Base-by-base conservation (phyloP, 1,139 yeast species). In the Pichia sp. region DNA sequence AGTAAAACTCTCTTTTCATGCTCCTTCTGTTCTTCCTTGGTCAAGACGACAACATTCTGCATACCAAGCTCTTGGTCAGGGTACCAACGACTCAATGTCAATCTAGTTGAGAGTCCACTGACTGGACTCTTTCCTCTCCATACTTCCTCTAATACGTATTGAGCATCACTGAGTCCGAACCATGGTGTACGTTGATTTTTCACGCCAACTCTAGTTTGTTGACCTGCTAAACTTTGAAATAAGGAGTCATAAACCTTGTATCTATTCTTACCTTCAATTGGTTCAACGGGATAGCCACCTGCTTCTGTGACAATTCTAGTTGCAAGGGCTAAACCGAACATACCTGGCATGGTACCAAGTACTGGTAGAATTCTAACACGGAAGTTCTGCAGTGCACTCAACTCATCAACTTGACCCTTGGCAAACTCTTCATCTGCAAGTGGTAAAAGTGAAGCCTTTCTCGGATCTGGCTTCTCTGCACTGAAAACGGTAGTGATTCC, bases 381-480 rank as follows among this genome's bases (percentile, higher is more conserved):
- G 65, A 91, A 91, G 62, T 87, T 88, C 51, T 75, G 79, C 44
- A 91, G 62, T 1, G 96, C 94, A 38, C 94, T 77, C 35, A 91
- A 67, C 57, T 91, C 94, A 45, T 77, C 94, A 23, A 88, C 95
- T 39, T 77, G 67, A 27, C 97, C 97, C 56, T 78, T 77, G 37
- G 72, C 76, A 40, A 76, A 70, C 56, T 85, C 94, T 27, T 75
- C 81, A 32, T 86, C 87, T 11, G 87, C 79, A 35, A 91, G 65
- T 6, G 96, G 96, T 44, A 91, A 63, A 41, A 91, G 60, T 46
- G 79, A 73, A 2, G 97, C 97, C 62, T 91, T 91, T 41, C 85
- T 76, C 26, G 95, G 94, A 52, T 88, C 96, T 1, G 98, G 98
- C 58, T 91, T 91, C 56, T 91, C 98, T 1, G 95, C 83, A 21